phyloP scores from a whole-genome alignment of 805 yeast species.

The Nakazawaea ernobii region DNA sequence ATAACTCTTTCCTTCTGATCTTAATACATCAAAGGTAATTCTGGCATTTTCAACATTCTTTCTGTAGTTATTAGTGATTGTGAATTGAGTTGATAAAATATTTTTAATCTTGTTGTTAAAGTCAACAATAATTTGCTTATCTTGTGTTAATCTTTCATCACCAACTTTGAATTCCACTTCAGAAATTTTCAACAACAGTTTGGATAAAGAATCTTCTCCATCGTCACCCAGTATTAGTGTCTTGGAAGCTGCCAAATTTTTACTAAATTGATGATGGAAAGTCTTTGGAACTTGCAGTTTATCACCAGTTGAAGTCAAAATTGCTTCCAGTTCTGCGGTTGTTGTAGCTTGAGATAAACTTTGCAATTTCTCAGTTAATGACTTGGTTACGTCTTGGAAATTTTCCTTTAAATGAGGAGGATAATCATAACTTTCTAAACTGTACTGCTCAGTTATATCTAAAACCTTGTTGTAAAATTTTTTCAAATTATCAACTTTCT shows the following conservation, averaged over 20 bases:
- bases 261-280: conserved; percentile 63
- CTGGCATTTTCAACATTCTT: conserved; percentile 66
- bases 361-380: conserved; percentile 47
- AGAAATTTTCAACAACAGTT: conserved; percentile 48
- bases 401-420: conserved; percentile 76
- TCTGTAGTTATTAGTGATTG: conserved; percentile 54
- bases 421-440: conserved; percentile 71
- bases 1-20: conserved; percentile 46
- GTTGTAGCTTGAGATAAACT: conserved; percentile 60
- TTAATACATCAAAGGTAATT: conserved; percentile 60
- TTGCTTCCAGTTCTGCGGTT: conserved; percentile 61
- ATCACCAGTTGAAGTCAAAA: conserved; percentile 32
- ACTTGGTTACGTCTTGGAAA: conserved; percentile 52
- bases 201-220: conserved; percentile 42
- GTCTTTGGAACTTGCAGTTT: conserved; percentile 50
- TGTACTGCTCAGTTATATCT: conserved; percentile 57
- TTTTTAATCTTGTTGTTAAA: conserved; percentile 52
- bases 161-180: conserved; percentile 60
- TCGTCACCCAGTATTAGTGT: conserved; percentile 12
- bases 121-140: conserved; percentile 50
- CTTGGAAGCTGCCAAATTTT: conserved; percentile 30
- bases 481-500: conserved; percentile 59
- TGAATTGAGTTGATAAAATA: conserved; percentile 52
- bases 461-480: conserved; percentile 49
- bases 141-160: conserved; percentile 64